These are phyloP conservation scores for Magnolia changhungtana DNA, from an alignment of 164 flowering plant species.

Conservation along the genomic window DNA sequence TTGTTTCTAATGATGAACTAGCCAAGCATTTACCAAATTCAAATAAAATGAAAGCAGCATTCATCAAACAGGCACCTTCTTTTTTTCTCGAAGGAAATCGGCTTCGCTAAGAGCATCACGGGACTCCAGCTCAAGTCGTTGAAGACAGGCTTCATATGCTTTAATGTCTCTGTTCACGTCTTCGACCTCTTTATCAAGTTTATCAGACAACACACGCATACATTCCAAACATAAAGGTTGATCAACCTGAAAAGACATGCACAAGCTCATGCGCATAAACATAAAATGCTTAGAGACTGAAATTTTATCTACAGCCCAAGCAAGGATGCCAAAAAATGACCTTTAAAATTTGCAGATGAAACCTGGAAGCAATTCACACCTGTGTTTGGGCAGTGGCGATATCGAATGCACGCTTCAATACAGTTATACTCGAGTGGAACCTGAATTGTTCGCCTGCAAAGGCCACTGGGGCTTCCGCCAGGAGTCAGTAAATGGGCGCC, in stretches of 20 bases:
- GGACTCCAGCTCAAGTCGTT: constrained; percentile 78
- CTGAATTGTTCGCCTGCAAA: constrained; percentile 64
- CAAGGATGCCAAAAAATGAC: background rate
- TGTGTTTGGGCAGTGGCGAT: constrained; percentile 84
- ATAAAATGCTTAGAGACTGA: background rate
- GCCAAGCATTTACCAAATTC: background rate
- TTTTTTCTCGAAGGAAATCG: constrained; percentile 85
- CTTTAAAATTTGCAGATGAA: background rate
- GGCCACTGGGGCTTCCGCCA: constrained; percentile 47
- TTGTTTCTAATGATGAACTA: too few species aligned
- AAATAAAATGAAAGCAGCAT: background rate
- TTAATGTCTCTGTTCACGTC: constrained; percentile 89
- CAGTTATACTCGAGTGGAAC: constrained; percentile 76
- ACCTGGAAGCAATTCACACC: constrained; percentile 28
- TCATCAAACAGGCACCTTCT: constrained; percentile 50
- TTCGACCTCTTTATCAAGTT: constrained; percentile 97
- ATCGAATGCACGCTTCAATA: constrained; percentile 89
- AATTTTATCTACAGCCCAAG: too few species aligned
- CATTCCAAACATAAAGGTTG: constrained; percentile 97
- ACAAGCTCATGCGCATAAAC: background rate
- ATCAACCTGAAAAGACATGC: constrained; percentile 60
- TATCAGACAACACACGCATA: constrained; percentile 89
- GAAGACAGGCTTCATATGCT: constrained; percentile 94
- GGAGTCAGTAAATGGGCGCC: constrained; percentile 42
- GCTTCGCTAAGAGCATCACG: constrained; percentile 76